Conservation (phyloP, 805 yeast species). For the Metschnikowia bowlesiae region DNA sequence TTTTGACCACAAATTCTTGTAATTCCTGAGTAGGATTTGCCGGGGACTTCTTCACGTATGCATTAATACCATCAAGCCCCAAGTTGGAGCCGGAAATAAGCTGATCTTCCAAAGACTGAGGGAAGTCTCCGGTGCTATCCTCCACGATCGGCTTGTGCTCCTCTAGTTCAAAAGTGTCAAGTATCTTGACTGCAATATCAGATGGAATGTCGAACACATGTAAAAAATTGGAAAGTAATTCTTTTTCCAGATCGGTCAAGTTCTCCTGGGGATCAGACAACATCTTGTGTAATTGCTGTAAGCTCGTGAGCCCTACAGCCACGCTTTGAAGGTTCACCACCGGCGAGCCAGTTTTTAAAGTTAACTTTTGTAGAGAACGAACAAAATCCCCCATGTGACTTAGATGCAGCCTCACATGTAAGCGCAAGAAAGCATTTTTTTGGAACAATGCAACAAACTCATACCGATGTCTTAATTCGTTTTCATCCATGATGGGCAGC, state of each 20-base stretch:
- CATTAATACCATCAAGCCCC: neutral
- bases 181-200: conserved; percentile 40
- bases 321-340: conserved; percentile 28
- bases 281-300: conserved; percentile 11
- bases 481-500: conserved; percentile 64
- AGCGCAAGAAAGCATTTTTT: conserved; percentile 18
- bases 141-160: neutral
- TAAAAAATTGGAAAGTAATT: conserved; percentile 20
- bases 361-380: conserved; percentile 52
- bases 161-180: conserved; percentile 12
- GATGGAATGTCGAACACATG: conserved; percentile 35
- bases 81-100: neutral
- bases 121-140: neutral
- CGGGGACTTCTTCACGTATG: neutral
- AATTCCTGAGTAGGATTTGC: neutral
- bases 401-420: conserved; percentile 31
- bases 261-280: conserved; percentile 17
- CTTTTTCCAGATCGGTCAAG: conserved; percentile 18
- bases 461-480: conserved; percentile 51
- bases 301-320: conserved; percentile 28
- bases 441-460: conserved; percentile 30
- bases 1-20: conserved; percentile 29
- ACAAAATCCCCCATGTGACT: conserved; percentile 52
- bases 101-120: neutral
- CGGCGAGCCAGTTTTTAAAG: conserved; percentile 32